A percentile compares a stretch with the other conserved stretches of the same genome.
Evolutionary conservation across 2,329 filamentous ascomycete species (phyloP).

Genomic region (Colletotrichum noveboracense): DNA sequence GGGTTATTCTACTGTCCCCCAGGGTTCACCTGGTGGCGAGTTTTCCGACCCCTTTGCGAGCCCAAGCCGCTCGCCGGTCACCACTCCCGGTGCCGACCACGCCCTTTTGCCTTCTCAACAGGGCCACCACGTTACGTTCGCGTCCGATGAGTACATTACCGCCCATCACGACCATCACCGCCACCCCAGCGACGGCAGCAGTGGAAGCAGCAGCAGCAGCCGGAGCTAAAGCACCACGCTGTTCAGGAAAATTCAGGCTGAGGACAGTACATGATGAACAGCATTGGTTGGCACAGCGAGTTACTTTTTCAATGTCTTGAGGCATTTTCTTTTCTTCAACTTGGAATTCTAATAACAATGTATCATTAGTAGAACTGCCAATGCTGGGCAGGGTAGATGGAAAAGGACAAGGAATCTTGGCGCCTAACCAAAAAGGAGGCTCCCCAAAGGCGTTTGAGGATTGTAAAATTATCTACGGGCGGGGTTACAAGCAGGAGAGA

Average conservation of each 20-base stretch:
- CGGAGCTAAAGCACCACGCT: neutral
- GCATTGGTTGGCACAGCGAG: constrained; percentile 4
- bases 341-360: neutral
- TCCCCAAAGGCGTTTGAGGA: neutral
- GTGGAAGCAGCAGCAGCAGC: neutral
- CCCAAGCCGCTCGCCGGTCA: neutral
- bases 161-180: neutral
- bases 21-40: neutral
- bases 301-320: neutral
- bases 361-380: constrained; percentile 3
- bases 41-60: constrained; percentile 14
- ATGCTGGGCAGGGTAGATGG: neutral
- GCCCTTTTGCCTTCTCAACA: neutral
- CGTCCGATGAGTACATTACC: neutral
- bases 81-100: neutral
- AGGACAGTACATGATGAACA: neutral
- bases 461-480: neutral
- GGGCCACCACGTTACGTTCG: neutral
- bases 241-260: neutral
- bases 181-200: neutral
- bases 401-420: neutral
- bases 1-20: neutral
- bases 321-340: neutral
- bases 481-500: neutral
- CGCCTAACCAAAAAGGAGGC: neutral